Evolutionary conservation across 108 stramenopile genomes (phyloP).

Genomic region (Nannochloropsis salina): DNA sequence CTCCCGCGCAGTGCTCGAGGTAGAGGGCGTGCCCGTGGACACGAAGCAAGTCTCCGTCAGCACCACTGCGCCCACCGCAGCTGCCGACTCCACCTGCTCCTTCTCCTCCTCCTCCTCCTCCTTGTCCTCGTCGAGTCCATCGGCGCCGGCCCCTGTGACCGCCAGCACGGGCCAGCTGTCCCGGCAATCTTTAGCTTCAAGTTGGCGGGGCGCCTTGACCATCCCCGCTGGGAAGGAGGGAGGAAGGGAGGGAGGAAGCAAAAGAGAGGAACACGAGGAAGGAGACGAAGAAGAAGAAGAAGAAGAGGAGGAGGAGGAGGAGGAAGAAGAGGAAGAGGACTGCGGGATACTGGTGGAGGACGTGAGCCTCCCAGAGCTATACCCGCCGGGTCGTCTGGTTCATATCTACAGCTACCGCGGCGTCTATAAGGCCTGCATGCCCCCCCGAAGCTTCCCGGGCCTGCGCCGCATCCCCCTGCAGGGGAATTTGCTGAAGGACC

Average conservation of each 20-base stretch:
- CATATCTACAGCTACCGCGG: constrained; percentile 84
- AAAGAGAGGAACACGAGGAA: background rate
- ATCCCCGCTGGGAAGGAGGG: too few relatives aligned
- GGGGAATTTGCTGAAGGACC: constrained; percentile 82
- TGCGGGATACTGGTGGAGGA: constrained; percentile 68
- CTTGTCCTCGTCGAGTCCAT: background rate
- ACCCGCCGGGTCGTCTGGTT: constrained; percentile 79
- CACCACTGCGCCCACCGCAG: background rate
- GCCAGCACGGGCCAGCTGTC: too few relatives aligned
- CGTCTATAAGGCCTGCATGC: constrained; percentile 69
- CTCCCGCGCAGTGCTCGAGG: too few relatives aligned
- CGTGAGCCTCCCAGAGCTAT: constrained; percentile 76
- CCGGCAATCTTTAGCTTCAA: too few relatives aligned
- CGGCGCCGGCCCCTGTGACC: too few relatives aligned
- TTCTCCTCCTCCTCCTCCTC: background rate
- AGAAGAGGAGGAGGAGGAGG: constrained; percentile 22
- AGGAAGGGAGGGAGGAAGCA: too few relatives aligned
- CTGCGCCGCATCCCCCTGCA: constrained; percentile 67
- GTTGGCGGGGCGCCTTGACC: too few relatives aligned
- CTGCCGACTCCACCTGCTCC: background rate
- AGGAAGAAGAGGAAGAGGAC: constrained; percentile 28
- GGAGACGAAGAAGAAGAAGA: background rate
- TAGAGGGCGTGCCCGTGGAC: too few relatives aligned
- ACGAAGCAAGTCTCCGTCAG: too few relatives aligned
- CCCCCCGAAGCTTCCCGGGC: constrained; percentile 68